Base-by-base conservation (phyloP, 2,329 filamentous ascomycete genomes). In the Arthrinium phaeospermum region DNA sequence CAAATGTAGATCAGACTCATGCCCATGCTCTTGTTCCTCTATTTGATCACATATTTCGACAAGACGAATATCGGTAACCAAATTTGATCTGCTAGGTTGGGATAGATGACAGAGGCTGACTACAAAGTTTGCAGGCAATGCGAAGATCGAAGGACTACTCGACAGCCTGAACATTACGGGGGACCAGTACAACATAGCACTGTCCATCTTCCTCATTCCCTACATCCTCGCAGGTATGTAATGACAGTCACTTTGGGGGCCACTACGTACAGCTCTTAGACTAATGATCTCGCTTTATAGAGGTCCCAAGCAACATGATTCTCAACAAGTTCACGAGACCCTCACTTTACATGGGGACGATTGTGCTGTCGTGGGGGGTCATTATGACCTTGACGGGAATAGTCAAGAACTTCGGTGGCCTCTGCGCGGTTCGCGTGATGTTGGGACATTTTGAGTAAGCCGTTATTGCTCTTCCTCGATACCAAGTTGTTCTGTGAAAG, bases 261-360 rank as follows among this genome's bases (percentile, higher is more conserved):
- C 27, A 57, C 13, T 13, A 34, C 2, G 16, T 7, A 12, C 14
- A 6, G 16, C 24, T 27, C 10, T 8, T 0, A 6, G 27, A 34
- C 27, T 19, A 12, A n/a, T 46, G 4, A 46, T 4, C 0, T 0
- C 19, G 14, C 4, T 16, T 4, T 57, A 5, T 75, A 67, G 81
- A 85, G 68, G 78, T 83, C 0, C 83, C 82, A 0, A 83, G 81
- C 70, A 85, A 85, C 72, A 81, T 84, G 76, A 70, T 84, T 1
- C 79, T 85, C 12, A 79, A 77, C 72, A 78, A 77, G 72, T 81
- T 82, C 70, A 81, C 85, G 57, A 81, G 81, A 34, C 86, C 86
- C 0, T 84, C 83, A 0, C 75, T 83, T 14, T 87, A 86, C 75
- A 83, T 87, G 73, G 80, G 81, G 45, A 71, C 76, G 0, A 77